Percentiles rank a stretch among this genome's conserved stretches.
Evolutionary conservation across 306 rosid genomes (phyloP).

Genomic region (Oemleria cerasiformis): DNA sequence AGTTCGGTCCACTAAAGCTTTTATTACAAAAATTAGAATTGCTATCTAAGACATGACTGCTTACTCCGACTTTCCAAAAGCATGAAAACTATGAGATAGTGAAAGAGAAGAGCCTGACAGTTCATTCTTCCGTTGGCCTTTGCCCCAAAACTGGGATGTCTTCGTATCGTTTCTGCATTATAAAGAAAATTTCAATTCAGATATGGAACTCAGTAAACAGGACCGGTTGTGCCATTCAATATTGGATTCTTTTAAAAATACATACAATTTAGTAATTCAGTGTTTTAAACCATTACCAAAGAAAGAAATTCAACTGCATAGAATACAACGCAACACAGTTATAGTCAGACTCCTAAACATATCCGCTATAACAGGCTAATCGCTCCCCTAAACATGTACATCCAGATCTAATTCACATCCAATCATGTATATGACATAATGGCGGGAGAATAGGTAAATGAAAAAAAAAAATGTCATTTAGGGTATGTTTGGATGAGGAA

Average conservation of each 20-base stretch:
- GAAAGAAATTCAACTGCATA: neutral
- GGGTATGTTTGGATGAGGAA: too few relatives aligned
- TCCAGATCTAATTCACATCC: neutral
- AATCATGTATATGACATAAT: neutral
- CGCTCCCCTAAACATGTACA: neutral
- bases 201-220: neutral
- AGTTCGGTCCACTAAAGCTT: slow-evolving; percentile 13
- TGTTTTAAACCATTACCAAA: neutral
- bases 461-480: too few relatives aligned
- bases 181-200: neutral
- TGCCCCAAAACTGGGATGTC: slow-evolving; percentile 57
- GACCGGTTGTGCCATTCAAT: neutral
- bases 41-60: slow-evolving; percentile 36
- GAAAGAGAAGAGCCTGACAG: slow-evolving; percentile 3
- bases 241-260: neutral
- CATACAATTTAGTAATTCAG: neutral
- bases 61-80: slow-evolving; percentile 34
- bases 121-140: slow-evolving; percentile 47
- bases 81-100: slow-evolving; percentile 5
- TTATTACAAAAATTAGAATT: slow-evolving; percentile 49
- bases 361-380: neutral
- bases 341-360: too few relatives aligned
- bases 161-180: slow-evolving; percentile 51
- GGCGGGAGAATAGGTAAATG: too few relatives aligned
- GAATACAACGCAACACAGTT: neutral